Conservation (phyloP, 2,329 filamentous ascomycete species). For the Furcasterigmium furcatum region DNA sequence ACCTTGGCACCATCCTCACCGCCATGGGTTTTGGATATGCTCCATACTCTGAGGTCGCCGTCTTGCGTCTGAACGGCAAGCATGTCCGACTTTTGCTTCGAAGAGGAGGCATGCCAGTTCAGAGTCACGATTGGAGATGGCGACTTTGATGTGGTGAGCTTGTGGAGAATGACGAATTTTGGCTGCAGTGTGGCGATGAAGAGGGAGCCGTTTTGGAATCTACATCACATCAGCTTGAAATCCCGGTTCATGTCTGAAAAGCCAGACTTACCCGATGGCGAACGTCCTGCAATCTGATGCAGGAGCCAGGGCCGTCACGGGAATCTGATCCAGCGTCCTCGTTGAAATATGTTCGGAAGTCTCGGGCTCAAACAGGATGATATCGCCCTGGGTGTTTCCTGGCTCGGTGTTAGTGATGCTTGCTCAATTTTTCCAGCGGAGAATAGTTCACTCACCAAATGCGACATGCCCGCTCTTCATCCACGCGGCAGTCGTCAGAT, state of each 20-base stretch:
- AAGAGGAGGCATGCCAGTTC: slow-evolving; percentile 94
- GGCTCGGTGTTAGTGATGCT: slow-evolving; percentile 16
- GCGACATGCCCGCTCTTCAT: slow-evolving; percentile 97
- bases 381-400: slow-evolving; percentile 91
- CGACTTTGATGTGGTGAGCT: slow-evolving; percentile 76
- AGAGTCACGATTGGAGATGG: slow-evolving; percentile 86
- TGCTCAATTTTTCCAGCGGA: slow-evolving; percentile 3
- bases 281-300: slow-evolving; percentile 89
- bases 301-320: slow-evolving; percentile 90
- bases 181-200: slow-evolving; percentile 87
- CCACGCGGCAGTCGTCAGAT: slow-evolving; percentile 82
- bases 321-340: slow-evolving; percentile 85
- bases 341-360: slow-evolving; percentile 91
- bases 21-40: slow-evolving; percentile 77
- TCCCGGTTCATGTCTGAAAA: background rate
- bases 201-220: slow-evolving; percentile 93
- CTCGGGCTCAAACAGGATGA: slow-evolving; percentile 90
- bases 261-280: slow-evolving; percentile 74
- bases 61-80: slow-evolving; percentile 88
- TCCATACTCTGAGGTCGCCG: slow-evolving; percentile 94
- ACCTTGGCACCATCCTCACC: slow-evolving; percentile 77
- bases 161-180: slow-evolving; percentile 90
- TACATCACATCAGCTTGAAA: slow-evolving; percentile 29
- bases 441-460: slow-evolving; percentile 70
- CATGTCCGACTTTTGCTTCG: slow-evolving; percentile 97